Evolutionary conservation across 1,284 basidiomycete genomes (phyloP).

Genomic region (Thecaphora thlaspeos): DNA sequence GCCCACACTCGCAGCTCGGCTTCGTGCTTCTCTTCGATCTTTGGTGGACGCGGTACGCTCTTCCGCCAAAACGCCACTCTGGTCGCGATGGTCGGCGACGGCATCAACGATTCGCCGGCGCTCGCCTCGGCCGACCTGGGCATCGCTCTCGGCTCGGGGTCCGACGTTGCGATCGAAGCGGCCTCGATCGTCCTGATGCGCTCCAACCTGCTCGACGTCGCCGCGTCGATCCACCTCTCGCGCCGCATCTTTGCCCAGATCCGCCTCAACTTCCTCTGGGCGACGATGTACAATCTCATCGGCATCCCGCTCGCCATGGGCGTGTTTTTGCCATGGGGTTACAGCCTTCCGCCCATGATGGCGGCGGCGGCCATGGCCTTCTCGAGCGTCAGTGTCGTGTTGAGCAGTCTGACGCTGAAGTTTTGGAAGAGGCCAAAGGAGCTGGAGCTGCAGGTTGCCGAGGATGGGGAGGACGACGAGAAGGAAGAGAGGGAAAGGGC

Average conservation of each 20-base stretch:
- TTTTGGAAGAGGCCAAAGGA: conserved; percentile 57
- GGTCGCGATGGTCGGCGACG: conserved; percentile 81
- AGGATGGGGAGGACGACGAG: not conserved
- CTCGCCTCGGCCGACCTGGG: conserved; percentile 92
- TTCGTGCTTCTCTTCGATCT: conserved; percentile 6
- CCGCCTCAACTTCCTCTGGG: conserved; percentile 63
- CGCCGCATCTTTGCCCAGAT: conserved; percentile 87
- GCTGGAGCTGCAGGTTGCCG: not conserved
- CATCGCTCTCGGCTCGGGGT: conserved; percentile 91
- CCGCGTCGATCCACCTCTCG: conserved; percentile 89
- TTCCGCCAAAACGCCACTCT: conserved; percentile 11
- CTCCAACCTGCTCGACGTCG: conserved; percentile 90
- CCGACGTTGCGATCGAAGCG: conserved; percentile 94
- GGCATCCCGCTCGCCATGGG: conserved; percentile 99
- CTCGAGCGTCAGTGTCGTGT: conserved; percentile 92
- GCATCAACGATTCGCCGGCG: conserved; percentile 97
- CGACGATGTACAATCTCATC: conserved; percentile 74
- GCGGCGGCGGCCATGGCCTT: conserved; percentile 97
- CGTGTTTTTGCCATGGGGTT: conserved; percentile 82
- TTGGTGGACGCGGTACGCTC: conserved; percentile 15
- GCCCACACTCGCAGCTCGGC: conserved; percentile 1
- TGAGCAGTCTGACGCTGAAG: conserved; percentile 79
- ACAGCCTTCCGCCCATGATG: conserved; percentile 96
- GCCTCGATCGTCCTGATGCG: conserved; percentile 98
- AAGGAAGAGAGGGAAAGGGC: not conserved